A percentile compares a stretch with the other conserved stretches of the same genome.
Conservation (phyloP, 2,329 filamentous ascomycete genomes). For the Aureobasidium zeae region DNA sequence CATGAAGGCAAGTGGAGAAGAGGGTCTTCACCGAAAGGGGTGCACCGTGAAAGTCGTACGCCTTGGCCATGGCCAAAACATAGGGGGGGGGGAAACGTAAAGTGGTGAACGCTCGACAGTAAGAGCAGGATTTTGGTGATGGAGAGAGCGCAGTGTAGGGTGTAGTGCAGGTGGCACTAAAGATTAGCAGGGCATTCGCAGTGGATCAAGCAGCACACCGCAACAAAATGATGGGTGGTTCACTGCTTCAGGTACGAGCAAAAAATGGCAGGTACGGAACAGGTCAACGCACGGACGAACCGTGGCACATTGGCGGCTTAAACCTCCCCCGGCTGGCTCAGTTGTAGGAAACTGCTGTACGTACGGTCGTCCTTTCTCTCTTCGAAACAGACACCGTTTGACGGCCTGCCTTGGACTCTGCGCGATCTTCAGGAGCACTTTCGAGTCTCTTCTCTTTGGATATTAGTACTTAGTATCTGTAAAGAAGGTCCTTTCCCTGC, state of each 20-base stretch:
- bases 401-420: not conserved
- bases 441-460: not conserved
- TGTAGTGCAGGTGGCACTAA: too few species aligned
- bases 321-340: too few species aligned
- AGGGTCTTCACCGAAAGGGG: conserved; percentile 4
- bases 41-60: conserved; percentile 3
- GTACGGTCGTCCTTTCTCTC: conserved; percentile 2
- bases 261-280: too few species aligned
- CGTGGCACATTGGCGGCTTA: too few species aligned
- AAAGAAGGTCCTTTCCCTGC: too few species aligned
- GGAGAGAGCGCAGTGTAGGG: too few species aligned
- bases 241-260: too few species aligned
- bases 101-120: conserved; percentile 13
- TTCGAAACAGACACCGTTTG: conserved; percentile 10
- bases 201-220: too few species aligned
- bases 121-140: too few species aligned
- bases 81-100: conserved; percentile 3
- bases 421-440: not conserved
- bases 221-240: too few species aligned
- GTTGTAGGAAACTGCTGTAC: conserved; percentile 11
- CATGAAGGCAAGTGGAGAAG: conserved; percentile 13
- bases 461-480: not conserved
- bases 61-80: conserved; percentile 13
- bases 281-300: too few species aligned
- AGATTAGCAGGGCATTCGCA: too few species aligned